phyloP scores from a whole-genome alignment of 352 stramenopile species.

The Thalassiosira pacifica region DNA sequence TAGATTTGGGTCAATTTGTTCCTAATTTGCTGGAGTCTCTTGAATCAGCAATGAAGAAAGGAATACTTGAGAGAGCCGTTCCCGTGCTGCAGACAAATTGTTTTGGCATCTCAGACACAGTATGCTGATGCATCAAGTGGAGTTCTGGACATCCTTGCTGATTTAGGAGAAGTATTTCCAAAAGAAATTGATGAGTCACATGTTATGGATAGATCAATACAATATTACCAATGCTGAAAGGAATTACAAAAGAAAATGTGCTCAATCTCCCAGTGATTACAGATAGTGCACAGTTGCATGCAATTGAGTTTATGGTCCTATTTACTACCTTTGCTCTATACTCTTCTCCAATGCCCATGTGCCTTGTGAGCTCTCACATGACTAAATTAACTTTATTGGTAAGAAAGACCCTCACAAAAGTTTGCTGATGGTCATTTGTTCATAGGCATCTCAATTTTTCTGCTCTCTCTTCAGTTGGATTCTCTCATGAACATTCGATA shows the following conservation, averaged over 20 bases:
- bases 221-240: slow-evolving; percentile 7
- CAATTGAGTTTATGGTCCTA: slow-evolving; percentile 18
- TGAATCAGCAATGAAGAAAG: slow-evolving; percentile 14
- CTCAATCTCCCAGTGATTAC: slow-evolving; percentile 15
- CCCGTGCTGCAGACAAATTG: slow-evolving; percentile 22
- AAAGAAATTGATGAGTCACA: slow-evolving; percentile 2
- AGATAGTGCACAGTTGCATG: slow-evolving; percentile 10
- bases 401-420: neutral
- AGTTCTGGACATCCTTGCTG: slow-evolving; percentile 18
- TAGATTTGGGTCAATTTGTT: slow-evolving; percentile 30
- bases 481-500: slow-evolving; percentile 7
- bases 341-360: slow-evolving; percentile 13
- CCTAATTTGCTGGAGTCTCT: slow-evolving; percentile 34
- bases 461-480: slow-evolving; percentile 9
- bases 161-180: slow-evolving; percentile 32
- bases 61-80: slow-evolving; percentile 33
- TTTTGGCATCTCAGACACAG: slow-evolving; percentile 27
- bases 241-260: neutral
- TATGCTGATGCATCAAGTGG: slow-evolving; percentile 21
- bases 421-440: neutral
- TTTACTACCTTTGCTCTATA: neutral
- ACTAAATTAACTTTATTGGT: slow-evolving; percentile 12
- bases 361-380: slow-evolving; percentile 5
- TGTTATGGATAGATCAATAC: slow-evolving; percentile 17
- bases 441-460: neutral